Percentiles rank a stretch among this genome's conserved stretches.
Evolutionary conservation across 371 early-diverging fungal species (phyloP).

Genomic region (Circinella umbellata): DNA sequence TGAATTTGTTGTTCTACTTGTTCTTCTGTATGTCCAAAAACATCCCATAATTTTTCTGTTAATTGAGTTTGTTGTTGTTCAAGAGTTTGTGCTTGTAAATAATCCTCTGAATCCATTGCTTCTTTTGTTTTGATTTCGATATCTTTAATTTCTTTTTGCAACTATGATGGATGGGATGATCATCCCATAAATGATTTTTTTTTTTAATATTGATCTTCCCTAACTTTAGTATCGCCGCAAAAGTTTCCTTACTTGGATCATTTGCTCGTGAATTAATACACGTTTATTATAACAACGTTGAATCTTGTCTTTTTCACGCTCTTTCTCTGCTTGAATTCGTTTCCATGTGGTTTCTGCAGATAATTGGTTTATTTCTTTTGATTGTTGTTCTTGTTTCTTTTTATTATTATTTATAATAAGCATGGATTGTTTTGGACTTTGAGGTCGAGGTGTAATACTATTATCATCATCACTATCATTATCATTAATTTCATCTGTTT

Average conservation of each 20-base stretch:
- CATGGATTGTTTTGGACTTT: neutral
- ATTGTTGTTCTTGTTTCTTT: neutral
- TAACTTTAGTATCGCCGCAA: neutral
- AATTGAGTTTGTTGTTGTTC: slow-evolving; percentile 5
- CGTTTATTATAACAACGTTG: slow-evolving; percentile 24
- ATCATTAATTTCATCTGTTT: neutral
- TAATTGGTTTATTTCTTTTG: slow-evolving; percentile 18
- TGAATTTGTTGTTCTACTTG: slow-evolving; percentile 20
- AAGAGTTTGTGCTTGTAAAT: slow-evolving; percentile 11
- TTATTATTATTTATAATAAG: slow-evolving; percentile 1
- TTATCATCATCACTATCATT: neutral
- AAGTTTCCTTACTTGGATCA: slow-evolving; percentile 13
- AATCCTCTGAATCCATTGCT: slow-evolving; percentile 15
- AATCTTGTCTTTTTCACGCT: slow-evolving; percentile 15
- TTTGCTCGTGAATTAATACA: slow-evolving; percentile 16
- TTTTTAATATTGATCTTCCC: neutral
- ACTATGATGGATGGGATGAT: neutral
- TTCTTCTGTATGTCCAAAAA: slow-evolving; percentile 4
- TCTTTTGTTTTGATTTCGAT: slow-evolving; percentile 4
- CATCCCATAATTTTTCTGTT: slow-evolving; percentile 14
- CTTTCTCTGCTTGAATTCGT: slow-evolving; percentile 26
- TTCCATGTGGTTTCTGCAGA: slow-evolving; percentile 26
- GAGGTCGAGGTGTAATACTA: neutral
- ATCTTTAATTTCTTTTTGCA: slow-evolving; percentile 4
- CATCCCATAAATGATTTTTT: neutral